Evolutionary conservation across 306 rosid genomes (phyloP).

Genomic region (Castanopsis chinensis): DNA sequence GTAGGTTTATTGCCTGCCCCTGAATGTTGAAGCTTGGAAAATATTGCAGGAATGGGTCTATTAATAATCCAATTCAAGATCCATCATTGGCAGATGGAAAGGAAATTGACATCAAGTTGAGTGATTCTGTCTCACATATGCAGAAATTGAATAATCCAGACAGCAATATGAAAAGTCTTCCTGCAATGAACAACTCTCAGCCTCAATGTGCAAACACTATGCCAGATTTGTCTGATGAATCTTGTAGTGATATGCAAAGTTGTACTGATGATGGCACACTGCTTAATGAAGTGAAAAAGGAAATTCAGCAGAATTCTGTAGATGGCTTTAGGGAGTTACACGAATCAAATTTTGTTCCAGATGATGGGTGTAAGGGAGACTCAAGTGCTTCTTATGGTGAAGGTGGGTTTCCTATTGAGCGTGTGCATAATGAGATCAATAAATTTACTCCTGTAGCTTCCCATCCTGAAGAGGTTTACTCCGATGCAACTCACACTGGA

Average conservation of each 20-base stretch:
- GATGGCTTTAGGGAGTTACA: slow-evolving; percentile 26
- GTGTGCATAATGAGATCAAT: slow-evolving; percentile 24
- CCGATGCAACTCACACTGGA: slow-evolving; percentile 28
- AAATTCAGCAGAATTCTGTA: slow-evolving; percentile 32
- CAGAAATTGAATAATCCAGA: slow-evolving; percentile 29
- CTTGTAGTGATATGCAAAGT: slow-evolving; percentile 29
- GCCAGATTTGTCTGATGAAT: slow-evolving; percentile 25
- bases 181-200: background rate
- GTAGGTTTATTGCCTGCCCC: slow-evolving; percentile 13
- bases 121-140: slow-evolving; percentile 28
- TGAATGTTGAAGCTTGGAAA: slow-evolving; percentile 17
- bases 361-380: slow-evolving; percentile 28
- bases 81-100: slow-evolving; percentile 30
- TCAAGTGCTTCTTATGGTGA: slow-evolving; percentile 32
- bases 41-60: slow-evolving; percentile 45
- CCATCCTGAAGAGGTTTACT: slow-evolving; percentile 26
- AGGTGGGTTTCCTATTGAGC: slow-evolving; percentile 24
- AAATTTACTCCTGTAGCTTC: slow-evolving; percentile 25
- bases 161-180: slow-evolving; percentile 26
- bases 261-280: slow-evolving; percentile 29
- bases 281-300: slow-evolving; percentile 29
- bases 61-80: slow-evolving; percentile 34
- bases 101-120: slow-evolving; percentile 38
- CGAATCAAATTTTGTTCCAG: slow-evolving; percentile 27
- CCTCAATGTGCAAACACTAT: slow-evolving; percentile 14